Base-by-base conservation (phyloP, 768 basidiomycete species). In the Amanita thiersii region DNA sequence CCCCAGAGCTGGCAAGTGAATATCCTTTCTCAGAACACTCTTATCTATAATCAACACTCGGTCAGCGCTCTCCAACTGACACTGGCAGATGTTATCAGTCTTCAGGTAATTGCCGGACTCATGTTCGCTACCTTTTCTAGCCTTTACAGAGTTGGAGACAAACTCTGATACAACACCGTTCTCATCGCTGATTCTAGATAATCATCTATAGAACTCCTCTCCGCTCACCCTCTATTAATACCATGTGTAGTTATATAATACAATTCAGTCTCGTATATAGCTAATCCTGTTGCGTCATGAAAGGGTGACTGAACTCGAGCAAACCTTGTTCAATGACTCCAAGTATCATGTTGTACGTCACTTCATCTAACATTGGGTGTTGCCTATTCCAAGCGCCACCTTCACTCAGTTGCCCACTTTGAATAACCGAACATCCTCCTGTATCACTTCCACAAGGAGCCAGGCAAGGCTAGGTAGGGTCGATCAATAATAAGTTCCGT, bases 331-430 rank as follows among this genome's bases (percentile, higher is more conserved):
- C 68, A 12, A 65, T 54, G 3, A 63, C 56, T 10, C 59, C 62
- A 38, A 70, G 50, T 23, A 70, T 39, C 62, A 69, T 67, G 35
- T 52, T 56, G 45, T 63, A 61, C 30, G 51, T 60, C 34, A 61
- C 55, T 25, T 68, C 63, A 53, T 69, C 66, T 31, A 64, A 46
- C 37, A 54, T 49, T 15, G 52, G 43, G n/a, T n/a, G n/a, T n/a
- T n/a, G n/a, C n/a, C n/a, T n/a, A n/a, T n/a, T n/a, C n/a, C n/a
- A n/a, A n/a, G n/a, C n/a, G n/a, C n/a, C n/a, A n/a, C n/a, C n/a
- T n/a, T n/a, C n/a, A n/a, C n/a, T n/a, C n/a, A n/a, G n/a, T n/a
- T n/a, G n/a, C n/a, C n/a, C n/a, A n/a, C n/a, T n/a, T n/a, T n/a
- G n/a, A n/a, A n/a, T n/a, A n/a, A n/a, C n/a, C n/a, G n/a, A n/a